Evolutionary conservation across 2,329 filamentous ascomycete species (phyloP), one percentile per base, ranked within the genome.

Genomic region (Cryphonectria radicalis): DNA sequence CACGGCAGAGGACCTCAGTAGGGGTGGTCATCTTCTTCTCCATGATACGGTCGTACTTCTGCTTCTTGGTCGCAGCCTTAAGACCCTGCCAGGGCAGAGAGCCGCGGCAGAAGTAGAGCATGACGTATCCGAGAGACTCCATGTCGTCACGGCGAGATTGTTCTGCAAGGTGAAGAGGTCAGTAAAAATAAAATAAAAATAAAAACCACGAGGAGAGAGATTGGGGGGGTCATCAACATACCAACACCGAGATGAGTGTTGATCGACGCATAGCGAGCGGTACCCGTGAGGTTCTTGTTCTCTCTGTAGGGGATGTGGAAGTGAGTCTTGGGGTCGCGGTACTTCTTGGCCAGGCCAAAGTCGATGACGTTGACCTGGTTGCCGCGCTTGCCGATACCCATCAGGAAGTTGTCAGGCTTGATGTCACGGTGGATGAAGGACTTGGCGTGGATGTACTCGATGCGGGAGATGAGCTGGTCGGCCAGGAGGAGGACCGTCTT

Each of bases 21-120:
- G 96, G 95, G 3, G 96, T 99, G 19, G 96, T 99, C 96, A 98
- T 98, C 93, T 99, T 99, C 92, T 99, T 99, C 89, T 99, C 96
- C 95, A 98, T 98, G 86, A 99, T 99, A 76, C 95, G 91, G 85
- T 99, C 96, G 81, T 99, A 98, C 88, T 99, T 99, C 87, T 98
- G 95, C 91, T 98, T 98, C 91, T 98, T 98, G 76, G 95, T 98
- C 77, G 95, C 95, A 86, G 95, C 95, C 90, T 98, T 98, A 69
- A 98, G 88, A 70, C 96, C 96, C 87, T 99, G 96, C 96, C 96
- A 99, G 74, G 96, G 96, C 71, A 99, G 94, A 75, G 95, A 98
- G 74, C 96, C 96, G 84, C 96, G 95, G 88, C 95, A 98, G 87
- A 99, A 99, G 89, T 99, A 99, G 74, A 99, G 92, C 95, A 99